These are phyloP conservation scores for Candida loeiensis DNA, from an alignment of 805 yeast species.

Conservation along the genomic window DNA sequence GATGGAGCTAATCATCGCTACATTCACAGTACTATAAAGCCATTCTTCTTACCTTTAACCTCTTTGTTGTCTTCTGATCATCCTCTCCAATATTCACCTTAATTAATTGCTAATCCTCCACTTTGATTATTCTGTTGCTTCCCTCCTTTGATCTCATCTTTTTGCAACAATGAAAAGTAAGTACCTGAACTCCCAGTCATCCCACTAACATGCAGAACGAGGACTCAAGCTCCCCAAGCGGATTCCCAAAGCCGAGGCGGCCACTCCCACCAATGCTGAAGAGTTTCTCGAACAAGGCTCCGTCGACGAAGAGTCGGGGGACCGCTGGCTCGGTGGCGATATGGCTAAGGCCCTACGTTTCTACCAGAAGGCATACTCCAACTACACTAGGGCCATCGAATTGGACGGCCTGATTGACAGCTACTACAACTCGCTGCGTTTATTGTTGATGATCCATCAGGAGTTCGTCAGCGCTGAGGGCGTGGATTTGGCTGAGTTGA, in stretches of 20 bases:
- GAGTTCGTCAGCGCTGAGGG: slow-evolving; percentile 49
- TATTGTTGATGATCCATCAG: slow-evolving; percentile 55
- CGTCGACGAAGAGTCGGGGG: slow-evolving; percentile 69
- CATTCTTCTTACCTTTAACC: no score
- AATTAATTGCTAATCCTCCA: no score
- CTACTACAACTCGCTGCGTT: slow-evolving; percentile 56
- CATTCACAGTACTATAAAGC: no score
- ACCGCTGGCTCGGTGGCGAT: slow-evolving; percentile 68
- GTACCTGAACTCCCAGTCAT: neutral
- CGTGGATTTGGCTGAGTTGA: slow-evolving; percentile 28
- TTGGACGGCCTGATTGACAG: slow-evolving; percentile 37
- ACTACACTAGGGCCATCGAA: slow-evolving; percentile 38
- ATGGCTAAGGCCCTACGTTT: slow-evolving; percentile 61
- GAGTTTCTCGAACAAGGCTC: slow-evolving; percentile 57
- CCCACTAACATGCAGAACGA: slow-evolving; percentile 7
- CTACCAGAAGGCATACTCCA: slow-evolving; percentile 53
- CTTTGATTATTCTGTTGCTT: no score
- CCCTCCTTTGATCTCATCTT: no score
- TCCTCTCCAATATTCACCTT: no score
- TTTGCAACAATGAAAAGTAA: slow-evolving; percentile 7
- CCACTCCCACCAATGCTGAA: slow-evolving; percentile 40
- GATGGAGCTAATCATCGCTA: no score
- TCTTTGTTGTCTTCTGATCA: no score
- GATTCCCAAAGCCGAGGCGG: slow-evolving; percentile 6
- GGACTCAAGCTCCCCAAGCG: slow-evolving; percentile 18